Evolutionary conservation across 352 stramenopile genomes (phyloP).

Genomic region (Pythium monospermum): DNA sequence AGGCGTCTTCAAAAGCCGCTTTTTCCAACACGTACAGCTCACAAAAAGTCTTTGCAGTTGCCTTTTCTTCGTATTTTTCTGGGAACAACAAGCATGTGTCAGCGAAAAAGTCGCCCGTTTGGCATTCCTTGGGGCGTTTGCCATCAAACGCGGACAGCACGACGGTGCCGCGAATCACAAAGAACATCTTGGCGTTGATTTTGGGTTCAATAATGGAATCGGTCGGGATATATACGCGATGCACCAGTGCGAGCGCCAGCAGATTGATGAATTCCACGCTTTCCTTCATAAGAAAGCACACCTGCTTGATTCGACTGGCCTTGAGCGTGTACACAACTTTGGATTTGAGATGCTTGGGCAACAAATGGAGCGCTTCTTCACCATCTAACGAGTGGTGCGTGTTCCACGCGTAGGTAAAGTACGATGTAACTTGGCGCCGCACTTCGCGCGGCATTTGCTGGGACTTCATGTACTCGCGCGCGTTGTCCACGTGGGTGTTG

Average conservation of each 20-base stretch:
- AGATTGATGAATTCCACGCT: slow-evolving; percentile 69
- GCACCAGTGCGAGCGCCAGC: slow-evolving; percentile 38
- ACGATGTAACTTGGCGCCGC: slow-evolving; percentile 46
- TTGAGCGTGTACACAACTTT: slow-evolving; percentile 62
- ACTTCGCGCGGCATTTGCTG: slow-evolving; percentile 51
- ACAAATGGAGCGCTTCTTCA: slow-evolving; percentile 45
- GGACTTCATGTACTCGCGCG: slow-evolving; percentile 64
- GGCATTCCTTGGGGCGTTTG: slow-evolving; percentile 42
- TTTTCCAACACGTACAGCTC: slow-evolving; percentile 75
- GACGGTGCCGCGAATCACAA: slow-evolving; percentile 56
- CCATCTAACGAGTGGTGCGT: slow-evolving; percentile 59
- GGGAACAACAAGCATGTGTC: slow-evolving; percentile 52
- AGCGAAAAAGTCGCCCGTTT: slow-evolving; percentile 63
- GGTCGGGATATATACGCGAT: slow-evolving; percentile 48
- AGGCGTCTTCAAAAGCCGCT: slow-evolving; percentile 45
- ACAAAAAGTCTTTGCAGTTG: slow-evolving; percentile 74
- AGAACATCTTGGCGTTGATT: slow-evolving; percentile 73
- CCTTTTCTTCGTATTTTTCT: slow-evolving; percentile 65
- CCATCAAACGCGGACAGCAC: slow-evolving; percentile 45
- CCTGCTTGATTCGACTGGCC: slow-evolving; percentile 52
- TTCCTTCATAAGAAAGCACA: slow-evolving; percentile 67
- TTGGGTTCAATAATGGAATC: slow-evolving; percentile 70
- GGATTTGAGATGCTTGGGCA: slow-evolving; percentile 63
- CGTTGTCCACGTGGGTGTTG: slow-evolving; percentile 58
- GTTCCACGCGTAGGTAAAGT: slow-evolving; percentile 63